Evolutionary conservation across 1,284 basidiomycete genomes (phyloP), one percentile per base, ranked within the genome.

Genomic region (Sanguinoderma infundibulare): DNA sequence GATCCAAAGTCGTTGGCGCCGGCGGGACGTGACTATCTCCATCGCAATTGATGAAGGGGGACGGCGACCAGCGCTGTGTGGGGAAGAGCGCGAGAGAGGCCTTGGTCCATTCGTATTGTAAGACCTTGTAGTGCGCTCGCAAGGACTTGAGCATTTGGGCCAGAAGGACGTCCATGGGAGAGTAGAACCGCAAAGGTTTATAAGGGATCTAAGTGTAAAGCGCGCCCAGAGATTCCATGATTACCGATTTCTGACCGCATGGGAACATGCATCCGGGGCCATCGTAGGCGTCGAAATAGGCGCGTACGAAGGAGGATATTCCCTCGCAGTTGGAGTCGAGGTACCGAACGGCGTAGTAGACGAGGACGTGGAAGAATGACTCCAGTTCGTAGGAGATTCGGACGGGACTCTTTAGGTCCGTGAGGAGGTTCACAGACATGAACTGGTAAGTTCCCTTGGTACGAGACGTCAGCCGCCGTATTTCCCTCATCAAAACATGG

Each of bases 291-390:
- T 32, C 10, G 26, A 49, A 49, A 28, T 30, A 32, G 47, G 35
- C 20, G 32, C 15, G n/a, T 2, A 51, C 5, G 32, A 17, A 34
- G 34, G 32, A n/a, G 8, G 4, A 5, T 15, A 36, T n/a, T 15
- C 39, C 24, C 5, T 38, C 24, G n/a, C 26, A 30, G 12, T 54
- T 54, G 2, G 50, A 53, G 34, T 34, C 6, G 40, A 62, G 53
- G 35, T 62, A 58, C 3, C 60, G 60, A 5, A 55, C 46, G 6
- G 42, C 52, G 30, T 58, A 39, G 32, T 62, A 58, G 46, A 62
- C 35, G 17, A 62, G 34, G 22, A 62, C 56, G 14, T 58, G 35
- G 39, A 62, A 38, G 44, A 62, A 62, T 5, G 60, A 57, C 38
- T 58, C 55, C 3, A 62, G 52, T 14, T 62, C 60, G 47, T 62